Conservation (phyloP, 148 eudicot genomes). For the Cornus florida region DNA sequence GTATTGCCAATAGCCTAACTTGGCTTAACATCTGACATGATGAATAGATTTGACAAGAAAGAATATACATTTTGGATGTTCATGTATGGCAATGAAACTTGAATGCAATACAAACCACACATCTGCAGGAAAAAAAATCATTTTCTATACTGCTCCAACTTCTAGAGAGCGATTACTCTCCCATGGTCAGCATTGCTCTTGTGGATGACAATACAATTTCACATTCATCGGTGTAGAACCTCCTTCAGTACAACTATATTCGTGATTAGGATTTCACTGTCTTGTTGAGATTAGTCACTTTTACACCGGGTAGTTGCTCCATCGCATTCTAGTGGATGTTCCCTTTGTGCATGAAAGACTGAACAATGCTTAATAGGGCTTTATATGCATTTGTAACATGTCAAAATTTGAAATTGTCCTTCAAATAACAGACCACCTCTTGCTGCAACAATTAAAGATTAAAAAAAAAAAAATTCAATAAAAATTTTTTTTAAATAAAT, state of each 20-base stretch:
- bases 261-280: not conserved
- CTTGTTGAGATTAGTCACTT: not conserved
- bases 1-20: too few relatives aligned
- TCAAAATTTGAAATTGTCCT: slow-evolving; percentile 81
- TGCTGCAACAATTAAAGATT: slow-evolving; percentile 62
- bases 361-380: not conserved
- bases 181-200: too few relatives aligned
- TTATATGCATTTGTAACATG: not conserved
- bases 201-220: not conserved
- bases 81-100: too few relatives aligned
- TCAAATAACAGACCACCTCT: slow-evolving; percentile 86
- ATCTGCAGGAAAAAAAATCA: too few relatives aligned
- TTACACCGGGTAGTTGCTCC: not conserved
- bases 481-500: too few relatives aligned
- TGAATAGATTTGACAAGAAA: too few relatives aligned
- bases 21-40: too few relatives aligned
- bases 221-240: not conserved
- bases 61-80: too few relatives aligned
- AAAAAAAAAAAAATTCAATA: too few relatives aligned
- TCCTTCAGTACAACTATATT: not conserved
- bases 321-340: not conserved
- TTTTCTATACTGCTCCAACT: too few relatives aligned
- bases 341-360: not conserved
- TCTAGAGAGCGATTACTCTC: too few relatives aligned
- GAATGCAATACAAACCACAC: too few relatives aligned